Base-by-base conservation (phyloP, 1,139 yeast genomes). In the Taphrina deformans region DNA sequence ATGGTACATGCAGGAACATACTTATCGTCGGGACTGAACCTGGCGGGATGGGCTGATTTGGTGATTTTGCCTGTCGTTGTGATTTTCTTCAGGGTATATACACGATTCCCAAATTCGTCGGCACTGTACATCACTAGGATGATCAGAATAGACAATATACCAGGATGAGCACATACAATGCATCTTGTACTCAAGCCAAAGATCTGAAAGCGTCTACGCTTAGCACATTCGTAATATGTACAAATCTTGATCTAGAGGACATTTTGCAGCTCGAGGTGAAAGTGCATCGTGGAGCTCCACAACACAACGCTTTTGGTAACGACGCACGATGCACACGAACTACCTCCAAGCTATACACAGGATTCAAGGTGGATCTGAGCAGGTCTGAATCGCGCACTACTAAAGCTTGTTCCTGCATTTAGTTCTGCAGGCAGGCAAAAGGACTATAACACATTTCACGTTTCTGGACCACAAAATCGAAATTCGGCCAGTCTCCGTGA, bases 11-110 rank as follows among this genome's bases (percentile, higher is more conserved):
- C n/a, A n/a, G n/a, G n/a, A n/a, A n/a, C 48, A 5, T 44, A 58
- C 80, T 93, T 93, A 84, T 93, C 99, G 77, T 93, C 99, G 72
- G 99, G 99, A 58, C 99, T 93, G 78, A 93, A 93, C 79, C 99
- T 86, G 66, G 99, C 99, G 69, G 99, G 99, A 78, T 95, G 99
- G 38, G 99, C 99, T 71, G 97, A 89, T 81, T 91, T 90, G 77
- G 99, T 95, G 82, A 93, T 91, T 78, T 91, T 96, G 69, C 98
- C 98, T 10, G 81, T 79, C 69, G 83, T 91, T 63, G 96, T 86
- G 72, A 76, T 71, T 81, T 95, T 95, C 79, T 89, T 82, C 72
- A 95, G 83, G 65, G 99, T 95, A 83, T 95, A 95, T 73, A 89
- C 79, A 79, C 99, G 89, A 83, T 92, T 91, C 73, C 99, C 99